Evolutionary conservation across 495 filamentous ascomycete species (phyloP).

Genomic region (Penicillium subrubescens): DNA sequence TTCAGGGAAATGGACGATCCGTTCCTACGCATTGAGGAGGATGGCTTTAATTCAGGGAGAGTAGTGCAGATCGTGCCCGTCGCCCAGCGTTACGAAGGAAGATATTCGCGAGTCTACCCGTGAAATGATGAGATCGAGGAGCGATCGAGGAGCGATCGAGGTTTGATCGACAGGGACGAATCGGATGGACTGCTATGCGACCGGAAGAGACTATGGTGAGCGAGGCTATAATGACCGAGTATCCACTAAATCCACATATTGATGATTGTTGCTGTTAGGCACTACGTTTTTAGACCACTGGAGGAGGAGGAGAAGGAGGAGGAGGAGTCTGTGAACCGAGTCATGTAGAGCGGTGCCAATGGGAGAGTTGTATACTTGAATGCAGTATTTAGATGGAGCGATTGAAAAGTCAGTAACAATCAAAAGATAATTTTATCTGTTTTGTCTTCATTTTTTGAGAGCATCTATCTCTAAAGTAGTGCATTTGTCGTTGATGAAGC

Average conservation of each 20-base stretch:
- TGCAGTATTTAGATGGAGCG: background rate
- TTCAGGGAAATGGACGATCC: slow-evolving; percentile 9
- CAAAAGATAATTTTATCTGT: background rate
- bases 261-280: background rate
- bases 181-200: background rate
- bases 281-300: background rate
- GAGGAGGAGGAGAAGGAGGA: background rate
- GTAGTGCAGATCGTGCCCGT: slow-evolving; percentile 16
- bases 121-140: background rate
- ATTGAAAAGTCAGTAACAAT: background rate
- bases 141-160: slow-evolving; percentile 2
- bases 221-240: background rate
- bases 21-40: slow-evolving; percentile 12
- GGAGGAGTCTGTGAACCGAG: too few relatives aligned
- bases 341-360: background rate
- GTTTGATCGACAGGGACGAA: slow-evolving; percentile 6
- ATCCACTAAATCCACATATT: background rate
- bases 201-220: background rate
- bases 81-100: slow-evolving; percentile 19
- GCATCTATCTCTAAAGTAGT: background rate
- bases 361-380: background rate
- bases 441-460: background rate
- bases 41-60: background rate
- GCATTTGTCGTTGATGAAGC: background rate
- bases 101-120: background rate